These are phyloP conservation scores for Elsinoe necatrix DNA, from an alignment of 2,329 filamentous ascomycete genomes.

Conservation along the genomic window DNA sequence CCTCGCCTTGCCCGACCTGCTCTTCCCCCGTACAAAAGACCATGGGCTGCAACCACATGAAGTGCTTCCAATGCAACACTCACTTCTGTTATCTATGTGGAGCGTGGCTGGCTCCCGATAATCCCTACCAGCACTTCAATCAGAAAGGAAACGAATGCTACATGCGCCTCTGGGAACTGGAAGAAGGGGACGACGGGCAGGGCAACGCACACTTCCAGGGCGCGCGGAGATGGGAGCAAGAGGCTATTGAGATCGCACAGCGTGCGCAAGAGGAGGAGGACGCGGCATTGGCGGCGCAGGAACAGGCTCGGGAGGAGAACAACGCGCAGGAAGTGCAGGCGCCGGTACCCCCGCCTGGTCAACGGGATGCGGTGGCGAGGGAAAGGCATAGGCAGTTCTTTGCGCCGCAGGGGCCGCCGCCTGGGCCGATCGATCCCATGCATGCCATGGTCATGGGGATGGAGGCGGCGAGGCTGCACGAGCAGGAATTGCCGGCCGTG, in stretches of 20 bases:
- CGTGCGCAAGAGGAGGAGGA: constrained; percentile 28
- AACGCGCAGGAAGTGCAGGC: constrained; percentile 18
- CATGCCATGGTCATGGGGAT: neutral
- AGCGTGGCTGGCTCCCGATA: constrained; percentile 69
- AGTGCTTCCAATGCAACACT: constrained; percentile 76
- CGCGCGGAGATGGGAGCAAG: constrained; percentile 35
- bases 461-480: neutral
- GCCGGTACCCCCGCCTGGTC: neutral
- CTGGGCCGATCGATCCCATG: constrained; percentile 14
- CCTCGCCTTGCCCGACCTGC: constrained; percentile 84
- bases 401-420: neutral
- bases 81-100: constrained; percentile 96
- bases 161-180: constrained; percentile 81
- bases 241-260: constrained; percentile 30
- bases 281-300: constrained; percentile 20
- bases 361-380: neutral
- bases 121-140: constrained; percentile 89
- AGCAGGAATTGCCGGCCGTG: neutral
- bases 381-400: constrained; percentile 9
- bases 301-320: constrained; percentile 27
- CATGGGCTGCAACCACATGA: constrained; percentile 95
- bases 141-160: constrained; percentile 60
- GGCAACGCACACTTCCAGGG: constrained; percentile 36
- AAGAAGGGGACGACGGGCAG: constrained; percentile 60
- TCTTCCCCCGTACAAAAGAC: constrained; percentile 78